Percentiles rank a stretch among this genome's conserved stretches.
Conservation (phyloP, 164 flowering plant species). For the Magnolia officinalis region DNA sequence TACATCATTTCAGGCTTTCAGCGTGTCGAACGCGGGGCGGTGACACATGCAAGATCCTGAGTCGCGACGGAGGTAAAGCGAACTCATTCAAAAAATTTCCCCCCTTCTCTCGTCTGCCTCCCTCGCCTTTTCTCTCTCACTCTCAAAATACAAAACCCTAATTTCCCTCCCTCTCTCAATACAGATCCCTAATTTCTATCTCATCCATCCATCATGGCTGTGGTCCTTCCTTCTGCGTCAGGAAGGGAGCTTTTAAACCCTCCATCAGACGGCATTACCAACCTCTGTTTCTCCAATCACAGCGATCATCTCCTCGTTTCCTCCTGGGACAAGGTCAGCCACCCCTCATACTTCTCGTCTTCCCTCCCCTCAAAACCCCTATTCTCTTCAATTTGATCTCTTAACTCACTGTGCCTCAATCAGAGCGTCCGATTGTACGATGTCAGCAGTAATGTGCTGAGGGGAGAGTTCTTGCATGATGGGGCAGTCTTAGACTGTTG, state of each 20-base stretch:
- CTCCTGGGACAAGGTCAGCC: conserved; percentile 90
- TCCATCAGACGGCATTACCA: conserved; percentile 91
- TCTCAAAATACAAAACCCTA: not conserved
- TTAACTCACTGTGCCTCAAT: not conserved
- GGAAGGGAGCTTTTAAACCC: conserved; percentile 84
- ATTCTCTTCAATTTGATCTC: not conserved
- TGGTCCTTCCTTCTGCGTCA: conserved; percentile 41
- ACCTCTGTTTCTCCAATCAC: conserved; percentile 91
- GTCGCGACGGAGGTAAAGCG: not conserved
- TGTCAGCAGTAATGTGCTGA: conserved; percentile 67
- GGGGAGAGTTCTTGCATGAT: conserved; percentile 91
- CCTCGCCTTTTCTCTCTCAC: not conserved
- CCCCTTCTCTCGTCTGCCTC: not conserved
- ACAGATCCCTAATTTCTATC: not conserved
- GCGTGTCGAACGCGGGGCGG: not conserved
- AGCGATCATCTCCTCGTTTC: conserved; percentile 94
- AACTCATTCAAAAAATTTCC: not conserved
- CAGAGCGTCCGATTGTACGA: conserved; percentile 89
- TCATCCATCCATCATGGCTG: conserved; percentile 31
- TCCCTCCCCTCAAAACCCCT: not conserved
- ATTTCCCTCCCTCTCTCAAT: not conserved
- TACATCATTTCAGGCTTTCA: no score
- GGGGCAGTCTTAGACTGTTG: conserved; percentile 93
- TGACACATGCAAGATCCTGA: not conserved
- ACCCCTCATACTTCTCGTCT: not conserved